These are phyloP conservation scores for Pseudozyma thailandica DNA, from an alignment of 1,284 basidiomycete species.

Conservation along the genomic window DNA sequence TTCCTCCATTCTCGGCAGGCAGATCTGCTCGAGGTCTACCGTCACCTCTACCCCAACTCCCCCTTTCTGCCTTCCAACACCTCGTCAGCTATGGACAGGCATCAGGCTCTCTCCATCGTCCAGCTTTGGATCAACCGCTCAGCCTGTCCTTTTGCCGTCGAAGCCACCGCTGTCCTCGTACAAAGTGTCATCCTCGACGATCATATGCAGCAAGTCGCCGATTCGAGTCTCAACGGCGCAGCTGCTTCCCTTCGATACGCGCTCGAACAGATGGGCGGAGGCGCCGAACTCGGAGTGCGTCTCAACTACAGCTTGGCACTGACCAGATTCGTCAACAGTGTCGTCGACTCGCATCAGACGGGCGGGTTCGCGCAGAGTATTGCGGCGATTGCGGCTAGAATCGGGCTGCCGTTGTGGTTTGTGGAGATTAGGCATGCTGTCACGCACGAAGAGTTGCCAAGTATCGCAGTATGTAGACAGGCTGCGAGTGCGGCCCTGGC, in stretches of 20 bases:
- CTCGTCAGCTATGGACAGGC: constrained; percentile 11
- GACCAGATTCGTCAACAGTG: constrained; percentile 78
- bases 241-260: constrained; percentile 13
- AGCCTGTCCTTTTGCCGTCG: constrained; percentile 63
- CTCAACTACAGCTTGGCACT: constrained; percentile 59
- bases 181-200: constrained; percentile 55
- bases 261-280: constrained; percentile 46
- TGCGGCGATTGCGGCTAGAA: constrained; percentile 83
- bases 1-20: constrained; percentile 39
- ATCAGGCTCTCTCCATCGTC: constrained; percentile 40
- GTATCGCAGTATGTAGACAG: constrained; percentile 80
- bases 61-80: constrained; percentile 10
- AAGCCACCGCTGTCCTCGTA: constrained; percentile 59
- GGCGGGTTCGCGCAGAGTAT: constrained; percentile 84
- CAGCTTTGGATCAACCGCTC: constrained; percentile 62
- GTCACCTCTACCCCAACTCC: constrained; percentile 42
- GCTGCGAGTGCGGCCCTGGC: constrained; percentile 72
- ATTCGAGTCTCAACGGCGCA: constrained; percentile 1
- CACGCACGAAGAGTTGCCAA: constrained; percentile 94
- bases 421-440: constrained; percentile 95
- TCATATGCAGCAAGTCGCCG: constrained; percentile 42
- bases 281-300: constrained; percentile 39
- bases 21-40: constrained; percentile 47
- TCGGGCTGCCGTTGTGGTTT: constrained; percentile 86
- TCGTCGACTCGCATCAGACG: constrained; percentile 88